phyloP scores from a whole-genome alignment of 805 yeast species.

The Zygoascus flipseniorum region DNA sequence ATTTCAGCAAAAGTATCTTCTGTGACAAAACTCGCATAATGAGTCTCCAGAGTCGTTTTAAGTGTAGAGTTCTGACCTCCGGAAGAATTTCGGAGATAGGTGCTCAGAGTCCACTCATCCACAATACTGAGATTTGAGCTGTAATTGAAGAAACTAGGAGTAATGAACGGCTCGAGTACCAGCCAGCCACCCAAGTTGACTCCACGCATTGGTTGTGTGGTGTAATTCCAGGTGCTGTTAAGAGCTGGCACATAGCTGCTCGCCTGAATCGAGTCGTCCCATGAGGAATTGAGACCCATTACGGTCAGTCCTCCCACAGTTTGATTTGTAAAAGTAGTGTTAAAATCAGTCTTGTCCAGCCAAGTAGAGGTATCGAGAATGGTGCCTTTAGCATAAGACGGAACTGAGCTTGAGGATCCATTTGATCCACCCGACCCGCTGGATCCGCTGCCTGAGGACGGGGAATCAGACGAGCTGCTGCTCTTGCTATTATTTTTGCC shows the following conservation, averaged over 20 bases:
- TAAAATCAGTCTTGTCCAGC: slow-evolving; percentile 27
- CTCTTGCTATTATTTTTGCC: slow-evolving; percentile 5
- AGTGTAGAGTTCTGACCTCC: slow-evolving; percentile 37
- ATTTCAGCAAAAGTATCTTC: slow-evolving; percentile 60
- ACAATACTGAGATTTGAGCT: slow-evolving; percentile 33
- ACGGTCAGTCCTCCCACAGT: slow-evolving; percentile 28
- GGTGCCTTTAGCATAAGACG: slow-evolving; percentile 21
- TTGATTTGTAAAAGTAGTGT: slow-evolving; percentile 27
- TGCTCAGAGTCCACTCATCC: slow-evolving; percentile 66
- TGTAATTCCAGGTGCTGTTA: slow-evolving; percentile 21
- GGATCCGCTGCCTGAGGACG: slow-evolving; percentile 1
- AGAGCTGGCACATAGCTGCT: slow-evolving; percentile 25
- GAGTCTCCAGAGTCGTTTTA: slow-evolving; percentile 39
- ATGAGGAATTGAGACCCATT: slow-evolving; percentile 29
- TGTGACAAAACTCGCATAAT: slow-evolving; percentile 62
- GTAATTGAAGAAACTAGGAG: slow-evolving; percentile 60
- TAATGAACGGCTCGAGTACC: slow-evolving; percentile 74
- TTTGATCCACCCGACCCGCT: slow-evolving; percentile 2
- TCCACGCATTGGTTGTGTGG: slow-evolving; percentile 40
- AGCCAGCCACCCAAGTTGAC: slow-evolving; percentile 88
- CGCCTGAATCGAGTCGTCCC: slow-evolving; percentile 24
- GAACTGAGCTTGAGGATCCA: slow-evolving; percentile 10
- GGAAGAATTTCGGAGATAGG: background rate
- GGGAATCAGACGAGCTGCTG: background rate
- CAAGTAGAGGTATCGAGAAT: slow-evolving; percentile 26